Percentiles rank a stretch among this genome's conserved stretches.
These are phyloP conservation scores for Urtica urens DNA, from an alignment of 306 rosid species.

Conservation along the genomic window DNA sequence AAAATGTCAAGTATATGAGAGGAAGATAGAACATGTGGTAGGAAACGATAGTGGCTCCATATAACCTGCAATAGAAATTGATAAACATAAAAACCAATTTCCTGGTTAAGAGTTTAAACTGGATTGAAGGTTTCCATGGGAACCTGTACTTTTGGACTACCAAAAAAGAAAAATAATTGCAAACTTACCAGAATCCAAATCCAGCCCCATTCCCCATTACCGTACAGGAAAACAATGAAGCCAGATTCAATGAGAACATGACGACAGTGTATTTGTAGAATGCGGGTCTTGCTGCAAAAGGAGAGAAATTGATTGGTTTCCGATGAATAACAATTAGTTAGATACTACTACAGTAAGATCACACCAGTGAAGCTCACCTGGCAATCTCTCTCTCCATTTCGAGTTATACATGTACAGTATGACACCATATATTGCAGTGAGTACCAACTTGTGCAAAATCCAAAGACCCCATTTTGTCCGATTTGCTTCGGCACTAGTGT, in stretches of 20 bases:
- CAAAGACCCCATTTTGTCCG: slow-evolving; percentile 71
- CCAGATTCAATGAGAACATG: slow-evolving; percentile 55
- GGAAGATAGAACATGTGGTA: slow-evolving; percentile 89
- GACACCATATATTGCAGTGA: slow-evolving; percentile 54
- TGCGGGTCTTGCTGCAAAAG: slow-evolving; percentile 80
- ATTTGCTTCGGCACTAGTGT: slow-evolving; percentile 29
- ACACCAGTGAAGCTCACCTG: slow-evolving; percentile 36
- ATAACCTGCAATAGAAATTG: slow-evolving; percentile 42
- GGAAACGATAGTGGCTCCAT: slow-evolving; percentile 49
- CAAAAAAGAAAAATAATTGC: background rate
- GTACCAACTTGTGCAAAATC: slow-evolving; percentile 68
- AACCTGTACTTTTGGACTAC: background rate
- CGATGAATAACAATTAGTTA: slow-evolving; percentile 12
- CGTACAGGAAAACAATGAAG: slow-evolving; percentile 55
- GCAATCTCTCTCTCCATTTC: slow-evolving; percentile 82
- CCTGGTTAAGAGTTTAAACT: background rate
- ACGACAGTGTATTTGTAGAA: slow-evolving; percentile 68
- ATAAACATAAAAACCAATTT: slow-evolving; percentile 1
- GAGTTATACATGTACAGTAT: slow-evolving; percentile 85
- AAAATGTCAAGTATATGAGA: slow-evolving; percentile 63
- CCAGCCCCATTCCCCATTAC: slow-evolving; percentile 64
- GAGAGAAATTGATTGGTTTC: background rate
- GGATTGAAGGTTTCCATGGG: background rate
- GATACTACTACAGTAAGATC: no score
- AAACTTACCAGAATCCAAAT: slow-evolving; percentile 69